Conservation (phyloP, 1,139 yeast genomes). For the Saccharomycopsis crataegensis region DNA sequence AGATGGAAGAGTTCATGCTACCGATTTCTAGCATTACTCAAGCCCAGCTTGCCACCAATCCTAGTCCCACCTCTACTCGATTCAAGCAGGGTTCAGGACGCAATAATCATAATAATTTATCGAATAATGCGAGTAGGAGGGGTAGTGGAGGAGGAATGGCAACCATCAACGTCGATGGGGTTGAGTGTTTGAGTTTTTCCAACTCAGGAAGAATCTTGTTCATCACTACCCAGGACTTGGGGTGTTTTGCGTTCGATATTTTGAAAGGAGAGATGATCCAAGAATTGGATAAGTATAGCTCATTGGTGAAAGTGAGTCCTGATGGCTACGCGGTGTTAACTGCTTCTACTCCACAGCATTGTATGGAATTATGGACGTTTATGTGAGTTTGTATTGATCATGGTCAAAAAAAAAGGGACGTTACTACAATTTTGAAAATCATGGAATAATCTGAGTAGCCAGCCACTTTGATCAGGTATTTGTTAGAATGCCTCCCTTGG, state of each 20-base stretch:
- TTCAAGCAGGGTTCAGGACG: conserved; percentile 10
- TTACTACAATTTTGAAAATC: not conserved
- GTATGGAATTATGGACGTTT: conserved; percentile 60
- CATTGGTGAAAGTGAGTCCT: conserved; percentile 61
- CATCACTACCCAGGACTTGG: conserved; percentile 68
- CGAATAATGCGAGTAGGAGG: not conserved
- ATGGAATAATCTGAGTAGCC: not conserved
- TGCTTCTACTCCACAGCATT: conserved; percentile 39
- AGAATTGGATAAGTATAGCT: conserved; percentile 48
- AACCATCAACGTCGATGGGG: conserved; percentile 49
- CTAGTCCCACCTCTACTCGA: conserved; percentile 22
- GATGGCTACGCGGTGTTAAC: conserved; percentile 73
- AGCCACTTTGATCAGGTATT: too few relatives aligned
- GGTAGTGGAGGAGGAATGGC: not conserved
- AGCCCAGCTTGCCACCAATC: conserved; percentile 14
- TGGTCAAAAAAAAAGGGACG: not conserved
- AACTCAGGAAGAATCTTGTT: conserved; percentile 69
- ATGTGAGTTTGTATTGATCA: conserved; percentile 3
- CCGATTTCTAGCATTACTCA: conserved; percentile 24
- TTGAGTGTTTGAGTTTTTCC: conserved; percentile 67
- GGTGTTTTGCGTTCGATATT: conserved; percentile 75
- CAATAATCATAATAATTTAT: not conserved
- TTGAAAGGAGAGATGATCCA: conserved; percentile 62
- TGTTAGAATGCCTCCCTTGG: too few relatives aligned
- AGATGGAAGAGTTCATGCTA: conserved; percentile 47